These are phyloP conservation scores for Saksenaea oblongispora DNA, from an alignment of 371 early-diverging fungal genomes.

Conservation along the genomic window DNA sequence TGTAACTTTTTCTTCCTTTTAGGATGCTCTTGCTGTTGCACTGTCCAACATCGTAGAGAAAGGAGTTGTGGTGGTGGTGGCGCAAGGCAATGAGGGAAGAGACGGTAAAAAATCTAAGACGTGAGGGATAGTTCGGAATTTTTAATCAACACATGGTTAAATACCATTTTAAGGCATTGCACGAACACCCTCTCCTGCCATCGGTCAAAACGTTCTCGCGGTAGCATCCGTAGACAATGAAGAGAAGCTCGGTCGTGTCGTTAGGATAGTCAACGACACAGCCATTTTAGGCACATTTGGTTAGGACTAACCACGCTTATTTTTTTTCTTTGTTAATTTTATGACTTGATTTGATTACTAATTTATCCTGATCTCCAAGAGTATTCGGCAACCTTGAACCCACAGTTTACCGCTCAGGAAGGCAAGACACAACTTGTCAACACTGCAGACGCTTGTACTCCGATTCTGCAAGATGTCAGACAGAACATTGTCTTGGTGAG, in stretches of 20 bases:
- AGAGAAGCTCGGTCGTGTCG: constrained; percentile 8
- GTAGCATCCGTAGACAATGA: constrained; percentile 18
- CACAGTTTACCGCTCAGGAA: background rate
- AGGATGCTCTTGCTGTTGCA: constrained; percentile 23
- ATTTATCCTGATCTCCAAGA: background rate
- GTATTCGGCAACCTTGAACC: background rate
- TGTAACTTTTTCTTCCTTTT: background rate
- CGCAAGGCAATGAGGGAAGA: constrained; percentile 38
- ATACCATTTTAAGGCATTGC: constrained; percentile 15
- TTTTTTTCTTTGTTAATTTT: background rate
- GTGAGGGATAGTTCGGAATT: constrained; percentile 1
- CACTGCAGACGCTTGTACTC: constrained; percentile 3
- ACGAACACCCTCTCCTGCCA: constrained; percentile 20
- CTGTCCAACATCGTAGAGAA: constrained; percentile 18
- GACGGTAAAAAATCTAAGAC: constrained; percentile 23
- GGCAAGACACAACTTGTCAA: background rate
- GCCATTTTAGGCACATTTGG: background rate
- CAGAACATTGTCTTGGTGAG: constrained; percentile 15
- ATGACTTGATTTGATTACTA: background rate
- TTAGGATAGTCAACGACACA: constrained; percentile 2
- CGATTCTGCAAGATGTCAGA: constrained; percentile 17
- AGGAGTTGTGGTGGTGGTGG: constrained; percentile 21
- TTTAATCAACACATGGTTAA: background rate
- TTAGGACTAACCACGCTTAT: background rate
- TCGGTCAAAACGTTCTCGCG: constrained; percentile 18